Percentiles rank a stretch among this genome's conserved stretches.
These are phyloP conservation scores for Ochetophila trinervis DNA, from an alignment of 306 rosid species.

Conservation along the genomic window DNA sequence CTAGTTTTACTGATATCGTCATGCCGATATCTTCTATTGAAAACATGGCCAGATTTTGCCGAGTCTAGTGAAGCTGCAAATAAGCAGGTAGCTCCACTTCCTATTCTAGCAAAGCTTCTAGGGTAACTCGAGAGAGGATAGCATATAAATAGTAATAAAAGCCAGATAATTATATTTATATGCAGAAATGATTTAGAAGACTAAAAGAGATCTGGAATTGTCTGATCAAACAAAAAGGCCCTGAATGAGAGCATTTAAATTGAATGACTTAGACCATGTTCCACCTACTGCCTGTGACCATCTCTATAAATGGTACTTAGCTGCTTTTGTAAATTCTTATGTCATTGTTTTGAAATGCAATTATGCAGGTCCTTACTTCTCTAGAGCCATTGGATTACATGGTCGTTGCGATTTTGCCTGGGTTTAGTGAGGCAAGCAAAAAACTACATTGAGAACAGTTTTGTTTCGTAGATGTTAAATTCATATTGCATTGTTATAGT, in stretches of 20 bases:
- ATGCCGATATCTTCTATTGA: slow-evolving; percentile 62
- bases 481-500: slow-evolving; percentile 7
- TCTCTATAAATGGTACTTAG: neutral
- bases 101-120: slow-evolving; percentile 14
- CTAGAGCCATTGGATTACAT: slow-evolving; percentile 79
- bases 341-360: slow-evolving; percentile 13
- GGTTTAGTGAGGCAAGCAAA: slow-evolving; percentile 75
- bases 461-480: neutral
- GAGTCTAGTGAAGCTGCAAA: slow-evolving; percentile 91
- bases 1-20: slow-evolving; percentile 65
- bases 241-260: neutral
- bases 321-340: slow-evolving; percentile 27
- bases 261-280: neutral
- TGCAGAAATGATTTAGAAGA: neutral
- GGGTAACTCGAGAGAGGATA: neutral
- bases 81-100: slow-evolving; percentile 58
- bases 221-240: neutral
- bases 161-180: neutral
- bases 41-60: slow-evolving; percentile 79
- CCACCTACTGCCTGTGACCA: slow-evolving; percentile 23
- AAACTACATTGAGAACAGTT: slow-evolving; percentile 6
- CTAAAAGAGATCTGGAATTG: neutral
- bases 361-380: slow-evolving; percentile 72
- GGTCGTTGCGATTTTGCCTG: slow-evolving; percentile 67
- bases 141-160: neutral